These are phyloP conservation scores for Kalmusia sp. DNA, from an alignment of 2,329 filamentous ascomycete genomes.

Conservation along the genomic window DNA sequence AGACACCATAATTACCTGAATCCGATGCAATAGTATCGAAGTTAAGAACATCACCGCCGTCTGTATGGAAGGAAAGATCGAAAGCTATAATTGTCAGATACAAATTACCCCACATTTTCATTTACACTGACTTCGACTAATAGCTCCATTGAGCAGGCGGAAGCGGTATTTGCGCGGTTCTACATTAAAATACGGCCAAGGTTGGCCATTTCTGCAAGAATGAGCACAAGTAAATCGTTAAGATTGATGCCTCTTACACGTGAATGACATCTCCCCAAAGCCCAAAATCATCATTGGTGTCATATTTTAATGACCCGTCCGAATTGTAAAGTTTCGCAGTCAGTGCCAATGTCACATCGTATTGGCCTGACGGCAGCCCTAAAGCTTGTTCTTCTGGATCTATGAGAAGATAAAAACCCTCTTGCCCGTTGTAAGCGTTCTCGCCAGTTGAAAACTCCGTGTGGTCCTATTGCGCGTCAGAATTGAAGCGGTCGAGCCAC, in stretches of 20 bases:
- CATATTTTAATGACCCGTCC: conserved; percentile 59
- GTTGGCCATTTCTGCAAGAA: conserved; percentile 56
- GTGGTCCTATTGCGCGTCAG: not conserved
- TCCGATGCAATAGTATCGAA: conserved; percentile 64
- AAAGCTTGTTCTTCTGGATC: conserved; percentile 60
- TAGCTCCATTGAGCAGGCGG: conserved; percentile 57
- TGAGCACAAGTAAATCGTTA: not conserved
- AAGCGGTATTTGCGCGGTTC: conserved; percentile 68
- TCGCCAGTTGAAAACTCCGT: conserved; percentile 53
- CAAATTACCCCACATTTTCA: not conserved
- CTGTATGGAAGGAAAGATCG: conserved; percentile 1
- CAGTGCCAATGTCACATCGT: conserved; percentile 63
- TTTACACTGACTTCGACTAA: conserved; percentile 26
- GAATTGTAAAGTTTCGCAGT: conserved; percentile 61
- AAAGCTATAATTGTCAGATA: not conserved
- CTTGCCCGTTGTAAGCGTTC: conserved; percentile 66
- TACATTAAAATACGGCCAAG: conserved; percentile 65
- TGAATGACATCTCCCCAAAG: conserved; percentile 66
- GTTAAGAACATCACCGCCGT: conserved; percentile 22
- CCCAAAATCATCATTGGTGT: conserved; percentile 54
- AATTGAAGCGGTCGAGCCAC: not conserved
- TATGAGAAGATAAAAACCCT: conserved; percentile 63
- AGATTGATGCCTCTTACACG: conserved; percentile 41
- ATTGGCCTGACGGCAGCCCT: conserved; percentile 60
- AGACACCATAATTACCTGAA: not conserved